A percentile compares a stretch with the other conserved stretches of the same genome.
Conservation (phyloP, 805 yeast species). For the Lachancea fermentati region DNA sequence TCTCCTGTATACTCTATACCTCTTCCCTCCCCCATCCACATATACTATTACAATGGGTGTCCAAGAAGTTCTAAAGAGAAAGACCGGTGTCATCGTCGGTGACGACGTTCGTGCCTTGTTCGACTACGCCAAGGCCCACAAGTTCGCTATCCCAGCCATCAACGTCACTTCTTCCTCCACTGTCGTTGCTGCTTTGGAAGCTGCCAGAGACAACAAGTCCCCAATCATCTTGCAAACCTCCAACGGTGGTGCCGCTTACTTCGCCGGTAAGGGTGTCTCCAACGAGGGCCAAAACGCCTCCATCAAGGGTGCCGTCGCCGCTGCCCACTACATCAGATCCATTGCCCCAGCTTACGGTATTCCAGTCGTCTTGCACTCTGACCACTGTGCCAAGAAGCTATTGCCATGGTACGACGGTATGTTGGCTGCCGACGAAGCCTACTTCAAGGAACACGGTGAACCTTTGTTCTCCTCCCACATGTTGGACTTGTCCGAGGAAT, state of each 20-base stretch:
- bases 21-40: slow-evolving; percentile 2
- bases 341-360: slow-evolving; percentile 95
- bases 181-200: slow-evolving; percentile 93
- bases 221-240: slow-evolving; percentile 97
- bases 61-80: slow-evolving; percentile 75
- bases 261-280: slow-evolving; percentile 98
- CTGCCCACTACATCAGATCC: slow-evolving; percentile 95
- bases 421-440: slow-evolving; percentile 93
- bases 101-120: slow-evolving; percentile 84
- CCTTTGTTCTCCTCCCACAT: slow-evolving; percentile 98
- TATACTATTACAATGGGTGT: slow-evolving; percentile 43
- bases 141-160: slow-evolving; percentile 97
- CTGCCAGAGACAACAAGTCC: slow-evolving; percentile 89
- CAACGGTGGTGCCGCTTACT: slow-evolving; percentile 99
- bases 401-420: slow-evolving; percentile 99
- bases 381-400: slow-evolving; percentile 97
- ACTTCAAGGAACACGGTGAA: slow-evolving; percentile 79
- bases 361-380: slow-evolving; percentile 96
- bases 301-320: slow-evolving; percentile 91
- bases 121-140: slow-evolving; percentile 87
- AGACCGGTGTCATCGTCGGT: slow-evolving; percentile 98
- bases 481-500: slow-evolving; percentile 96
- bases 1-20: too few relatives aligned
- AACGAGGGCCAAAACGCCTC: slow-evolving; percentile 93
- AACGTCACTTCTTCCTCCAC: slow-evolving; percentile 98